Evolutionary conservation across 2,329 filamentous ascomycete species (phyloP).

Genomic region (Dothiorella sarmentorum): DNA sequence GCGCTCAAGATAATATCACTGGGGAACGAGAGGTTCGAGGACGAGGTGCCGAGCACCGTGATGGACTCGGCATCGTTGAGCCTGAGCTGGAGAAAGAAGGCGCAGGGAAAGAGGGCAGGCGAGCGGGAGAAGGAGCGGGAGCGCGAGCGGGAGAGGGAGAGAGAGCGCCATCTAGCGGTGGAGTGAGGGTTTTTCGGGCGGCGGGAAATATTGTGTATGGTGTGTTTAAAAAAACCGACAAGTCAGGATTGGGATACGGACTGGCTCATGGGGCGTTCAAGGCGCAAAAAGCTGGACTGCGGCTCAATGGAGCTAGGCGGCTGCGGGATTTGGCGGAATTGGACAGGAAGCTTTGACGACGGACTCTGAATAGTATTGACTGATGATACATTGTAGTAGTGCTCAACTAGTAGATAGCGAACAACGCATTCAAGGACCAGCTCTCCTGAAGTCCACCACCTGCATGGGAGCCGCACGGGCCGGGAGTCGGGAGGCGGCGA

Average conservation of each 20-base stretch:
- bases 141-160: background rate
- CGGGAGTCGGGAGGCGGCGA: background rate
- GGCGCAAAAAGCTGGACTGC: constrained; percentile 1
- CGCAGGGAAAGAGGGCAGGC: constrained; percentile 7
- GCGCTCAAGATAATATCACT: constrained; percentile 67
- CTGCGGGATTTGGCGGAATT: constrained; percentile 2
- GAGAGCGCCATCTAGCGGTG: constrained; percentile 8
- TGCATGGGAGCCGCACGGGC: background rate
- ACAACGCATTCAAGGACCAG: constrained; percentile 7
- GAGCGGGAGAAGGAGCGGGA: constrained; percentile 4
- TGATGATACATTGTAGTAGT: background rate
- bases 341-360: background rate
- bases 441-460: constrained; percentile 1
- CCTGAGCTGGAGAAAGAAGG: constrained; percentile 16
- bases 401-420: constrained; percentile 8
- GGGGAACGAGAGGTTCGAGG: constrained; percentile 63
- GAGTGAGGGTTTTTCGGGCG: background rate
- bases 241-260: background rate
- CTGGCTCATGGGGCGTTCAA: background rate
- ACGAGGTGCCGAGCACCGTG: constrained; percentile 14
- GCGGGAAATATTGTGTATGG: background rate
- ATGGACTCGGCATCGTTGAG: constrained; percentile 8
- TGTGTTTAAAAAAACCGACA: background rate
- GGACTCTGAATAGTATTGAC: background rate
- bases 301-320: background rate